These are phyloP conservation scores for Fabrea salina DNA, from an alignment of 169 alveolate genomes.

Conservation along the genomic window DNA sequence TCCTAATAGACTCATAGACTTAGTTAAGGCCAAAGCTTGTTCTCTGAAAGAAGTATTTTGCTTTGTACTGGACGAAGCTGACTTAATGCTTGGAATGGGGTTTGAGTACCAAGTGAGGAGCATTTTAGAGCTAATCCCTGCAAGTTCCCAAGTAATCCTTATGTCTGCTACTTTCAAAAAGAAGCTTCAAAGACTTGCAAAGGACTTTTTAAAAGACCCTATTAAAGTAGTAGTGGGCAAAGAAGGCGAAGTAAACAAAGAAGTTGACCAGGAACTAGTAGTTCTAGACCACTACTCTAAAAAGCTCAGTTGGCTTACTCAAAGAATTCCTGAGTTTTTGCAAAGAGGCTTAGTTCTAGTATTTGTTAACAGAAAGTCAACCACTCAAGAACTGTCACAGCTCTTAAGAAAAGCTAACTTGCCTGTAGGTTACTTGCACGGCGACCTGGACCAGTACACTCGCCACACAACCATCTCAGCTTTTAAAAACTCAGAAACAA, in stretches of 20 bases:
- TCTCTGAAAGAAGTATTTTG: slow-evolving; percentile 71
- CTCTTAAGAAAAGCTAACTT: slow-evolving; percentile 19
- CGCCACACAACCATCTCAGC: slow-evolving; percentile 15
- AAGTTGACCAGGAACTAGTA: slow-evolving; percentile 84
- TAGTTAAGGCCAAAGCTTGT: slow-evolving; percentile 78
- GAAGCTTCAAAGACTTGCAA: slow-evolving; percentile 54
- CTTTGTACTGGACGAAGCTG: slow-evolving; percentile 86
- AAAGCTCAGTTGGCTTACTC: neutral
- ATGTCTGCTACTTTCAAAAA: slow-evolving; percentile 91
- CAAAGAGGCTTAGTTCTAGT: slow-evolving; percentile 43
- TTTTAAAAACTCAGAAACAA: slow-evolving; percentile 35
- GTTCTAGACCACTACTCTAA: slow-evolving; percentile 60
- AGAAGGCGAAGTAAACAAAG: slow-evolving; percentile 84
- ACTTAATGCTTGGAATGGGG: slow-evolving; percentile 85
- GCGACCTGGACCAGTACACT: slow-evolving; percentile 89
- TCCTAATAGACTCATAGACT: slow-evolving; percentile 93
- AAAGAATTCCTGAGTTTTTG: neutral
- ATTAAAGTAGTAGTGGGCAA: slow-evolving; percentile 94
- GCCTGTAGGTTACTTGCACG: slow-evolving; percentile 64
- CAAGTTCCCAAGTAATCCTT: slow-evolving; percentile 82
- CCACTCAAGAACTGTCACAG: neutral
- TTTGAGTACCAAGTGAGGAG: slow-evolving; percentile 82
- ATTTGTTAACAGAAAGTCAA: slow-evolving; percentile 48
- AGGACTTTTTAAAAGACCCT: slow-evolving; percentile 54
- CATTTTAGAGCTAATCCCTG: slow-evolving; percentile 82